Conservation (phyloP, 192 early-diverging fungal genomes). For the Podila minutissima region DNA sequence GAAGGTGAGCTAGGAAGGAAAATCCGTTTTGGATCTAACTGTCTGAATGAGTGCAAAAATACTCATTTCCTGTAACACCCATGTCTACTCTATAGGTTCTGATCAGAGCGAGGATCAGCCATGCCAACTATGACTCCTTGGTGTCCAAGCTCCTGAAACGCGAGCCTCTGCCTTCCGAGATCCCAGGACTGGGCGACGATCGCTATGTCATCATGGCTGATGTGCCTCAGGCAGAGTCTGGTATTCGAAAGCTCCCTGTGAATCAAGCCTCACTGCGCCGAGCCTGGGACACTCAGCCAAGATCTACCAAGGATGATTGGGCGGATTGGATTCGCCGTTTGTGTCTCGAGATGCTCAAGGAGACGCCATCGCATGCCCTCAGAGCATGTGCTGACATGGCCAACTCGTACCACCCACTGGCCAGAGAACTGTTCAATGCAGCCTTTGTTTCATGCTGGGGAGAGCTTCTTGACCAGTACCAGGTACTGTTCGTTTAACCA, state of each 20-base stretch:
- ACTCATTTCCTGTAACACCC: too few species aligned
- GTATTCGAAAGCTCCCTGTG: slow-evolving; percentile 80
- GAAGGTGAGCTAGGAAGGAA: slow-evolving; percentile 58
- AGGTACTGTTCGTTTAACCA: slow-evolving; percentile 36
- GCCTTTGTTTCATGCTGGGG: slow-evolving; percentile 98
- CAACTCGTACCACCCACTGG: slow-evolving; percentile 78
- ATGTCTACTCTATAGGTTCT: slow-evolving; percentile 51
- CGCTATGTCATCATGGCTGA: slow-evolving; percentile 58
- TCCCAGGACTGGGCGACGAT: slow-evolving; percentile 63
- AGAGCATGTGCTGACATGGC: slow-evolving; percentile 91
- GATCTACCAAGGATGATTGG: slow-evolving; percentile 95
- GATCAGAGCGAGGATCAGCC: slow-evolving; percentile 68
- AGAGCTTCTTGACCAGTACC: slow-evolving; percentile 88
- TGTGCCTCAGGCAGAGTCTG: slow-evolving; percentile 64
- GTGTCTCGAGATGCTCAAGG: slow-evolving; percentile 90
- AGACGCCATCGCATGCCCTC: slow-evolving; percentile 96
- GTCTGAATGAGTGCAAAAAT: neutral
- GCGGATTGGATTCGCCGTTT: slow-evolving; percentile 93
- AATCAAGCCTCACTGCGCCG: slow-evolving; percentile 87
- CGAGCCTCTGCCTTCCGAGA: slow-evolving; percentile 77
- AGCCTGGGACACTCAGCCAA: slow-evolving; percentile 88
- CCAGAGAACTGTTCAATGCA: slow-evolving; percentile 94
- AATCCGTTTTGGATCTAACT: neutral
- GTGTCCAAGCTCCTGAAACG: slow-evolving; percentile 78
- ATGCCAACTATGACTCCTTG: slow-evolving; percentile 79